Base-by-base conservation (phyloP, 768 basidiomycete genomes). In the Boletus sp. region DNA sequence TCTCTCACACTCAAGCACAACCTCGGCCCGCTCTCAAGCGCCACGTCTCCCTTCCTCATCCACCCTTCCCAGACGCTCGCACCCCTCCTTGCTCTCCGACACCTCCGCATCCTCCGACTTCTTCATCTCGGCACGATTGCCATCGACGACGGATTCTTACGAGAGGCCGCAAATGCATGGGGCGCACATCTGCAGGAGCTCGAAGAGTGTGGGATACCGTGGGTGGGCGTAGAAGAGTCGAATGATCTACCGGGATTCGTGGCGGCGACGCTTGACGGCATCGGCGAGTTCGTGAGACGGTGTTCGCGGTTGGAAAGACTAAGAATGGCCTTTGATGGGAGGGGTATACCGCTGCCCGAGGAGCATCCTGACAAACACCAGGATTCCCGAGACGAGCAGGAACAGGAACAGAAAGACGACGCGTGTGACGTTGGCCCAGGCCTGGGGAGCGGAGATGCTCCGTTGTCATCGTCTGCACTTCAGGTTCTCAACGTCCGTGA, bases 1-100 rank as follows among this genome's bases (percentile, higher is more conserved):
- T 68, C 72, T 18, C 56, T 71, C 52, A 61, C 61, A 20, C 55
- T 73, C 12, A 70, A 69, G 44, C 71, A 73, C 41, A 68, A 62
- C 41, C 57, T 70, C 2, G 57, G 63, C 35, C 55, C 58, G 5
- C 52, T 50, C 37, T 61, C 66, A n/a, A 71, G 60, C 44, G 50
- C 64, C 8, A 28, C 55, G 1, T 30, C 55, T 0, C 70, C 71
- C 30, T 72, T 60, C 35, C 55, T 67, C 30, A 58, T 73, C 47
- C 50, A 57, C 49, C 59, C 67, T n/a, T 63, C 70, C 3, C 55
- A 66, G 32, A 64, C 59, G 2, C 56, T 71, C 14, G 47, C 56
- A 0, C 71, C 70, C 11, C 60, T 71, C 6, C 60, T 71, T 28
- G 36, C 58, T 14, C 68, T 64, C 9, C 63, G 44, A 11, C 52